phyloP scores from a whole-genome alignment of 768 basidiomycete genomes.

The Pleurotus citrinopileatus region DNA sequence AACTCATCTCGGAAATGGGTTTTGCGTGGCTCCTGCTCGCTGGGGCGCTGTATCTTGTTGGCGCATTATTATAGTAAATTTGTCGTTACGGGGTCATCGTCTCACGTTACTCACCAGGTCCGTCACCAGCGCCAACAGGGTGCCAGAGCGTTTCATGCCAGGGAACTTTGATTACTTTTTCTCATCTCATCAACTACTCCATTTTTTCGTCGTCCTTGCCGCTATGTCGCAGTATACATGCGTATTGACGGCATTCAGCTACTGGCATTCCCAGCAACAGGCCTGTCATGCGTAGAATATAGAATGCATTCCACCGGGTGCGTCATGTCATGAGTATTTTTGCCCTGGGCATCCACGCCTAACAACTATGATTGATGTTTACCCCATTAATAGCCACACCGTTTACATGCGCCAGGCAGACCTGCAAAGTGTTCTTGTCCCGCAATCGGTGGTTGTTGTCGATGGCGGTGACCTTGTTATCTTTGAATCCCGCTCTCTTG shows the following conservation, averaged over 20 bases:
- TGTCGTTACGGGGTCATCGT: slow-evolving; percentile 14
- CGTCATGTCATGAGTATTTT: slow-evolving; percentile 11
- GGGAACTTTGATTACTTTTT: slow-evolving; percentile 79
- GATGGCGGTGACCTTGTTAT: too few relatives aligned
- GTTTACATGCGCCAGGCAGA: slow-evolving; percentile 6
- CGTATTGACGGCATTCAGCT: slow-evolving; percentile 54
- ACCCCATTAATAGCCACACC: slow-evolving; percentile 9
- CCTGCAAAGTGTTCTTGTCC: neutral
- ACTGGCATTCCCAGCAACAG: slow-evolving; percentile 46
- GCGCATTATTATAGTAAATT: slow-evolving; percentile 81
- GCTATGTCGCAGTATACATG: slow-evolving; percentile 63
- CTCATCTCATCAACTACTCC: slow-evolving; percentile 90
- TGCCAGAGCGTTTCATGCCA: slow-evolving; percentile 74
- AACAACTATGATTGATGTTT: slow-evolving; percentile 7
- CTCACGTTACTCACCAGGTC: slow-evolving; percentile 18
- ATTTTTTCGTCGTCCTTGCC: slow-evolving; percentile 72
- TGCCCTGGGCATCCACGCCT: slow-evolving; percentile 2
- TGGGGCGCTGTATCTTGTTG: slow-evolving; percentile 73
- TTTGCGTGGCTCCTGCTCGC: slow-evolving; percentile 67
- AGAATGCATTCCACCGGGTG: neutral
- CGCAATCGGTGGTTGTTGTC: neutral
- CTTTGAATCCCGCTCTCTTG: too few relatives aligned
- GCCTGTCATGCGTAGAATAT: slow-evolving; percentile 21
- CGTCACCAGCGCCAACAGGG: slow-evolving; percentile 68
- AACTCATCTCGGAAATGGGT: slow-evolving; percentile 61